A percentile compares a stretch with the other conserved stretches of the same genome.
Evolutionary conservation across 805 yeast species (phyloP).

Genomic region (Candida ortonii): DNA sequence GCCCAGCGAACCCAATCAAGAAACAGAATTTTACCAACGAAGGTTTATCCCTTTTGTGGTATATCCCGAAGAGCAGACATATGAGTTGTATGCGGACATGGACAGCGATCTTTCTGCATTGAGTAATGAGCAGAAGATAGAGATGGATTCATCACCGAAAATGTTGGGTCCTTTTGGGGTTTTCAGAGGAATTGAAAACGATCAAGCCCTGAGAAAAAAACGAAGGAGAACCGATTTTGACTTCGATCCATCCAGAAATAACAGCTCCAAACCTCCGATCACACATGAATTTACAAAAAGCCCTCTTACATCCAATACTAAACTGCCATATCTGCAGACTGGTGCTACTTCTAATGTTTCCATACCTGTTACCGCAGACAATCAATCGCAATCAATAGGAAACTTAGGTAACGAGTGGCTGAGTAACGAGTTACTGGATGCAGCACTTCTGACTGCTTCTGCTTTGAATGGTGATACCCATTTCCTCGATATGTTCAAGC

Average conservation of each 20-base stretch:
- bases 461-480: slow-evolving; percentile 62
- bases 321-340: not conserved
- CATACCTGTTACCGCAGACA: not conserved
- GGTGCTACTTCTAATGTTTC: not conserved
- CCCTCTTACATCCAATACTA: not conserved
- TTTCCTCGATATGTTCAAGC: slow-evolving; percentile 51
- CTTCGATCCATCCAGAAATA: no score
- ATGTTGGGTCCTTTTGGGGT: slow-evolving; percentile 80
- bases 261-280: slow-evolving; percentile 6
- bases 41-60: slow-evolving; percentile 70
- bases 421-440: slow-evolving; percentile 67
- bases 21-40: slow-evolving; percentile 58
- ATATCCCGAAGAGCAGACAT: slow-evolving; percentile 58
- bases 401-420: slow-evolving; percentile 59
- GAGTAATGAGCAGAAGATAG: slow-evolving; percentile 44
- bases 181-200: slow-evolving; percentile 46
- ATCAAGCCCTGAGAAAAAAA: slow-evolving; percentile 10
- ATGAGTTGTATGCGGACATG: slow-evolving; percentile 77
- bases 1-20: slow-evolving; percentile 33
- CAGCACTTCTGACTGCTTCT: slow-evolving; percentile 70
- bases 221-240: slow-evolving; percentile 21
- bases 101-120: slow-evolving; percentile 62
- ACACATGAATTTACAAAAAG: not conserved
- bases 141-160: slow-evolving; percentile 31
- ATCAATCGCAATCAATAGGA: slow-evolving; percentile 2